Evolutionary conservation across 805 yeast genomes (phyloP).

Genomic region (Candida verbasci): DNA sequence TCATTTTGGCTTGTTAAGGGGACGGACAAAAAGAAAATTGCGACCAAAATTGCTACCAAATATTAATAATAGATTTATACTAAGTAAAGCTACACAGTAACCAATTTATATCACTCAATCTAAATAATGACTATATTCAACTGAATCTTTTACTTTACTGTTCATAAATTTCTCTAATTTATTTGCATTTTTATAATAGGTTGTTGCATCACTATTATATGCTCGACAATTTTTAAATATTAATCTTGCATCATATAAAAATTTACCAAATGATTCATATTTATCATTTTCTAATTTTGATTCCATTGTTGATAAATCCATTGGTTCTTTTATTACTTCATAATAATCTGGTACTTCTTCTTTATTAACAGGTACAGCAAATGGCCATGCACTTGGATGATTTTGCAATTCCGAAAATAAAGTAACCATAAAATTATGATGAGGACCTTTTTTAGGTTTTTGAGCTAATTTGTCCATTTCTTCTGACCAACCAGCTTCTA

Average conservation of each 20-base stretch:
- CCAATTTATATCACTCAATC: too few species aligned
- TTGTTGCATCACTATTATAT: constrained; percentile 90
- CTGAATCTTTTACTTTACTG: constrained; percentile 78
- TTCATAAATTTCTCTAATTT: constrained; percentile 88
- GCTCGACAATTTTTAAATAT: constrained; percentile 88
- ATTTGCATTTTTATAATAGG: constrained; percentile 92
- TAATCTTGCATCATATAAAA: constrained; percentile 80
- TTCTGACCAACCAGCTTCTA: constrained; percentile 96
- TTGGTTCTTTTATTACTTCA: constrained; percentile 94
- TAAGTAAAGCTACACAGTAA: neutral
- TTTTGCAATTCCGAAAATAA: constrained; percentile 83
- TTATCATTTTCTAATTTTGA: constrained; percentile 86
- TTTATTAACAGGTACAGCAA: constrained; percentile 84
- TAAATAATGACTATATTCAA: constrained; percentile 82
- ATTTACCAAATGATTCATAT: constrained; percentile 86
- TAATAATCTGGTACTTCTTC: constrained; percentile 96
- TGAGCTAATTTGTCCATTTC: constrained; percentile 98
- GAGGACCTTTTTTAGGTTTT: constrained; percentile 90
- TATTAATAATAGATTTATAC: too few species aligned
- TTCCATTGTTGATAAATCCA: constrained; percentile 97
- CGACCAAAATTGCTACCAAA: too few species aligned
- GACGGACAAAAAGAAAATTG: too few species aligned
- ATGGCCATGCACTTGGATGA: constrained; percentile 98
- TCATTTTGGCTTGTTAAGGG: too few species aligned
- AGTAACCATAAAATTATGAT: constrained; percentile 89